These are phyloP conservation scores for Russula dissimulans DNA, from an alignment of 768 basidiomycete genomes.

Conservation along the genomic window DNA sequence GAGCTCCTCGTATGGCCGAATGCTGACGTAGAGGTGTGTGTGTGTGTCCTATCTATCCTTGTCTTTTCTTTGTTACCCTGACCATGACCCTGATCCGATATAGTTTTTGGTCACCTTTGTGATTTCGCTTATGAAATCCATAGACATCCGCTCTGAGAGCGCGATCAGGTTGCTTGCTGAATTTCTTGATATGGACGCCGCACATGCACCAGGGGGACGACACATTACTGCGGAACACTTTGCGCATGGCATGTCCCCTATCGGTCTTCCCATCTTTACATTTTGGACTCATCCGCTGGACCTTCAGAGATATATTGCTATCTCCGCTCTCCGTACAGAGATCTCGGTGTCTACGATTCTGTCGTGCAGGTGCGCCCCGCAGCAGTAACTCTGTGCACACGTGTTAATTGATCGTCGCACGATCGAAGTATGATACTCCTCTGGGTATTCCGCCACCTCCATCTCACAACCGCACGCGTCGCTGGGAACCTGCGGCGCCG, in stretches of 20 bases:
- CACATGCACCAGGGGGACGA: conserved; percentile 46
- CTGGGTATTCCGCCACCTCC: conserved; percentile 32
- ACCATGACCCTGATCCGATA: not conserved
- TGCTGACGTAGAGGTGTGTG: conserved; percentile 77
- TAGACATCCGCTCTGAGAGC: conserved; percentile 86
- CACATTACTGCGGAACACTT: conserved; percentile 83
- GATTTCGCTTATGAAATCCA: conserved; percentile 81
- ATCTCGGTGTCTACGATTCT: conserved; percentile 73
- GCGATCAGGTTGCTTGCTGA: conserved; percentile 79
- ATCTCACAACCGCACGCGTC: conserved; percentile 23
- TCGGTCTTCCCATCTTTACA: not conserved
- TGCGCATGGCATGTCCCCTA: conserved; percentile 66
- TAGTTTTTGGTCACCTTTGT: conserved; percentile 87
- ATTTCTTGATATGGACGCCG: conserved; percentile 72
- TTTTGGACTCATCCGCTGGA: not conserved
- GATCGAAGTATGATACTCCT: conserved; percentile 51
- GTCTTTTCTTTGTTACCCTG: not conserved
- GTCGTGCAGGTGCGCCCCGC: conserved; percentile 55
- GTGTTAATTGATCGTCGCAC: not conserved
- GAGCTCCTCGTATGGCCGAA: conserved; percentile 84
- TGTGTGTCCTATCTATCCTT: not conserved
- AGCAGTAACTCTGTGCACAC: not conserved
- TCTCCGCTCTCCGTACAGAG: conserved; percentile 80
- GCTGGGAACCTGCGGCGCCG: conserved; percentile 23
- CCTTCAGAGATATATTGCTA: conserved; percentile 76